Evolutionary conservation across 441 rosid species (phyloP), one percentile per base, ranked within the genome.

Genomic region (Adansonia grandidieri): DNA sequence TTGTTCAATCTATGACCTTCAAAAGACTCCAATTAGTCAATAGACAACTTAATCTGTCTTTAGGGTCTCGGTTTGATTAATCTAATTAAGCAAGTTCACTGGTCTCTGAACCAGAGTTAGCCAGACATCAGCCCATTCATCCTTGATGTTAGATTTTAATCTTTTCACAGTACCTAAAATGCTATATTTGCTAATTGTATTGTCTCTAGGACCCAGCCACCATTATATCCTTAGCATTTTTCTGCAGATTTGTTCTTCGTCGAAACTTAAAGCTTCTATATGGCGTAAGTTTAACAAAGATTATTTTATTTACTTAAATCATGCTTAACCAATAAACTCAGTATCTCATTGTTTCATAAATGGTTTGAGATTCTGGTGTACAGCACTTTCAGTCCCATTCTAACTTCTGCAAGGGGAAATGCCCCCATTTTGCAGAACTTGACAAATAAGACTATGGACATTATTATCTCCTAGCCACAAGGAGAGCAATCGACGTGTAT

Each of bases 401-500:
- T 6, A 22, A 11, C 3, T 47, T 22, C 9, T 10, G 1, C 24
- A 15, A 6, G 5, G 14, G 48, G 22, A 40, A 65, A 32, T 40
- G 51, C 22, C 15, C 9, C 9, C 48, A 19, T 45, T 47, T 17
- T 6, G 15, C 20, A 47, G 14, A 63, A 47, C 61, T 48, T 20
- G 78, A 66, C 71, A 77, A 81, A 81, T 10, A 1, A 56, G 74
- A 50, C 42, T 11, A 17, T 32, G 44, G 1, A 3, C 56, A 51
- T 65, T 48, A 4, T 37, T 24, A 77, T 58, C 15, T 65, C 22
- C 3, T 15, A 62, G 15, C 83, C 83, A 82, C 82, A 63, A 74
- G 24, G 71, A 13, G 5, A 3, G 28, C 28, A 32, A 8, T 24
- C 83, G 84, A 82, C 76, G n/a, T 76, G 83, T 77, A 56, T 1